Evolutionary conservation across 2,329 filamentous ascomycete species (phyloP).

Genomic region (Aspergillus sp.): DNA sequence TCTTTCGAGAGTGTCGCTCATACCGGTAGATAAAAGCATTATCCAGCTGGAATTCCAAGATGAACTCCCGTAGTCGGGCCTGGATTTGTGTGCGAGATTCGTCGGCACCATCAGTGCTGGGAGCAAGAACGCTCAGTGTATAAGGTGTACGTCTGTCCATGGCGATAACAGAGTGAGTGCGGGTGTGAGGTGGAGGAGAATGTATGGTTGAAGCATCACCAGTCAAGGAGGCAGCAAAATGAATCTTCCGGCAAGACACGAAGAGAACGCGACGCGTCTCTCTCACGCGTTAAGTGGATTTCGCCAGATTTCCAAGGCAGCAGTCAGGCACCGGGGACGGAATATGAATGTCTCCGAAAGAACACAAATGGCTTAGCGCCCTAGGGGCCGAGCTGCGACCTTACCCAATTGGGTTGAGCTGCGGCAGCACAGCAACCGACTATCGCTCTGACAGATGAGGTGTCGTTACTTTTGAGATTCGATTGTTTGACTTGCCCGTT

Average conservation of each 20-base stretch:
- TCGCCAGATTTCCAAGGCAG: slow-evolving; percentile 11
- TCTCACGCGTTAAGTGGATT: slow-evolving; percentile 44
- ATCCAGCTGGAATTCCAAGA: slow-evolving; percentile 90
- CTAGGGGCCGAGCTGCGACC: slow-evolving; percentile 21
- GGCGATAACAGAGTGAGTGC: slow-evolving; percentile 17
- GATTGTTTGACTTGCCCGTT: neutral
- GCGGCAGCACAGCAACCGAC: slow-evolving; percentile 22
- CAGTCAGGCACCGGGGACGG: slow-evolving; percentile 11
- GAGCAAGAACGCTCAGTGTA: slow-evolving; percentile 76
- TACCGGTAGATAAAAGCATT: slow-evolving; percentile 94
- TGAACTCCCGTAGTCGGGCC: slow-evolving; percentile 80
- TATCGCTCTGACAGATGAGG: slow-evolving; percentile 17
- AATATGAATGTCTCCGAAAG: slow-evolving; percentile 11
- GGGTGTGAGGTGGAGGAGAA: slow-evolving; percentile 14
- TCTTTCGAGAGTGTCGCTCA: slow-evolving; percentile 22
- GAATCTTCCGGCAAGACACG: slow-evolving; percentile 29
- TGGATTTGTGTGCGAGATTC: slow-evolving; percentile 73
- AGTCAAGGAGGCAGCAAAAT: slow-evolving; percentile 20
- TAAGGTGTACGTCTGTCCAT: slow-evolving; percentile 92
- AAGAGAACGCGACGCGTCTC: slow-evolving; percentile 36
- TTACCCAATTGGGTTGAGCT: slow-evolving; percentile 29
- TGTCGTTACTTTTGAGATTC: neutral
- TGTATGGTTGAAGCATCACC: neutral
- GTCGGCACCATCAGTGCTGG: slow-evolving; percentile 63
- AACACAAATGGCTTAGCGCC: slow-evolving; percentile 13